Evolutionary conservation across 768 basidiomycete species (phyloP).

Genomic region (Boletus huronensis): DNA sequence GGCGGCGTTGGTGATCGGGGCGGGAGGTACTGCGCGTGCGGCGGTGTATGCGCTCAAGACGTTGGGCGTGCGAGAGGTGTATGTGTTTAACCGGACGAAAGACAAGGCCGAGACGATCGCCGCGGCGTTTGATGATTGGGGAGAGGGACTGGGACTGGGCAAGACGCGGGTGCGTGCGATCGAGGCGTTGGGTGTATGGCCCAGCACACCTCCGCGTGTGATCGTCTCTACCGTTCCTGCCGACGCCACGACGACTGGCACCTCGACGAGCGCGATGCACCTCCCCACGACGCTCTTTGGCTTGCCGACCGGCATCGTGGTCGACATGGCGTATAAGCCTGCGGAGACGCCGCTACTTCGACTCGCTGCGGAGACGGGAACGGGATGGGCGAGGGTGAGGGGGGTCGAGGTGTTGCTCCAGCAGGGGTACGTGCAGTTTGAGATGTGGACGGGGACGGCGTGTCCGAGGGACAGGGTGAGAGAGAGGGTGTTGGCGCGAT

Average conservation of each 20-base stretch:
- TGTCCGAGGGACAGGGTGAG: constrained; percentile 51
- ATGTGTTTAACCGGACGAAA: constrained; percentile 83
- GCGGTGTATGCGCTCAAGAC: constrained; percentile 85
- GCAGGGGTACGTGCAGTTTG: constrained; percentile 85
- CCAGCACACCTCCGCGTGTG: constrained; percentile 56
- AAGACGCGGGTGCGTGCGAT: constrained; percentile 55
- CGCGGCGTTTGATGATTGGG: constrained; percentile 48
- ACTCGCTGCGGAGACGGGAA: constrained; percentile 51
- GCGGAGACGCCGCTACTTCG: constrained; percentile 75
- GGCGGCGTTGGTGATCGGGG: constrained; percentile 84
- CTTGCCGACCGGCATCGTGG: constrained; percentile 64
- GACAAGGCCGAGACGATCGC: constrained; percentile 70
- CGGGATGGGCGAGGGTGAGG: constrained; percentile 65
- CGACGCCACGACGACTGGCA: constrained; percentile 44
- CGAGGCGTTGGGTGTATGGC: constrained; percentile 54
- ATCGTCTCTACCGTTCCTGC: constrained; percentile 91
- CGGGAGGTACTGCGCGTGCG: constrained; percentile 92
- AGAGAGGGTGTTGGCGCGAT: constrained; percentile 47
- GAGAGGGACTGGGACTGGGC: not conserved
- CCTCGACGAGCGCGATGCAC: constrained; percentile 33
- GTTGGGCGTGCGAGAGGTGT: constrained; percentile 66
- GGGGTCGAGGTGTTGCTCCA: constrained; percentile 85
- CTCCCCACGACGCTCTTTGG: constrained; percentile 59
- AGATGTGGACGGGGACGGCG: constrained; percentile 70
- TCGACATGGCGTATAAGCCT: constrained; percentile 96